Conservation (phyloP, 306 rosid species). For the Dalbergia oliveri region DNA sequence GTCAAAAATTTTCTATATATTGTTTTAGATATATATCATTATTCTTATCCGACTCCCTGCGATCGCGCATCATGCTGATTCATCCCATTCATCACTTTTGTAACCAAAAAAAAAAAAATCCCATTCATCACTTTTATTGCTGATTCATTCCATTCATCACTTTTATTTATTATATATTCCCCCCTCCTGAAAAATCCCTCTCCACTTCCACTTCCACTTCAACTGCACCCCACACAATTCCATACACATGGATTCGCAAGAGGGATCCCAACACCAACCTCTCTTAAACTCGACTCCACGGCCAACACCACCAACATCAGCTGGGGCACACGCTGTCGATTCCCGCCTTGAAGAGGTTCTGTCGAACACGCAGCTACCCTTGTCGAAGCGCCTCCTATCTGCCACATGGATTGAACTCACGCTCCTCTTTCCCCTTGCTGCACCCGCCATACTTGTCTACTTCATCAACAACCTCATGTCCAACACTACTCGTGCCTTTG, state of each 20-base stretch:
- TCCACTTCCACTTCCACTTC: too few relatives aligned
- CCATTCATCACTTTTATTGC: too few relatives aligned
- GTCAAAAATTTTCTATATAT: too few relatives aligned
- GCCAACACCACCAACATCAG: not conserved
- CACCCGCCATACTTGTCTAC: conserved; percentile 74
- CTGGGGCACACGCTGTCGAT: conserved; percentile 21
- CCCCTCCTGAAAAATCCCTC: not conserved
- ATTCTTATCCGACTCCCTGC: too few relatives aligned
- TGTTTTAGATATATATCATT: too few relatives aligned
- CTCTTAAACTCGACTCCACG: conserved; percentile 9
- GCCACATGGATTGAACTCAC: conserved; percentile 76
- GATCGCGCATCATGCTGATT: too few relatives aligned
- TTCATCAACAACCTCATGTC: conserved; percentile 74
- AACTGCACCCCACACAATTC: too few relatives aligned
- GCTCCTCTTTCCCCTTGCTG: conserved; percentile 68
- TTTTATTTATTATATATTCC: too few relatives aligned
- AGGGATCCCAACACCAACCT: conserved; percentile 34
- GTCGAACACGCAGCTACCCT: conserved; percentile 50
- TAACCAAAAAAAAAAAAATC: too few relatives aligned
- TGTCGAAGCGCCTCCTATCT: conserved; percentile 40
- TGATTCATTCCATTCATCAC: too few relatives aligned
- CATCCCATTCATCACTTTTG: too few relatives aligned
- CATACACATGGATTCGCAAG: conserved; percentile 47
- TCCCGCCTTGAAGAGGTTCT: conserved; percentile 62
- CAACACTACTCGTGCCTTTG: conserved; percentile 62